phyloP scores from a whole-genome alignment of 306 rosid species.

The Trifolium subterraneum region DNA sequence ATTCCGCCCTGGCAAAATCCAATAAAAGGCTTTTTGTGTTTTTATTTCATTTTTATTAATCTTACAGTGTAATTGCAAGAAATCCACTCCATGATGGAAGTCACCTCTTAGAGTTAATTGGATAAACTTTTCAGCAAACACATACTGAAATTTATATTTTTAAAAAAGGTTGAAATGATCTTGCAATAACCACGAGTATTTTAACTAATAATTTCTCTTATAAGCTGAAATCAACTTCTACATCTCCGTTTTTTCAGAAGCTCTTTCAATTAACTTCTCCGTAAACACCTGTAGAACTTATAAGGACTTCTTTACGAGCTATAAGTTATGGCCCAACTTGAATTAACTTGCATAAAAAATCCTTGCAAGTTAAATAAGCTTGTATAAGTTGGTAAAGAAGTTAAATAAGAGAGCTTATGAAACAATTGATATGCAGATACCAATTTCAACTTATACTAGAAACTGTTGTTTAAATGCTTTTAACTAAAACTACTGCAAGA shows the following conservation, averaged over 20 bases:
- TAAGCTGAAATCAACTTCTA: background rate
- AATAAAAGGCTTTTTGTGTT: background rate
- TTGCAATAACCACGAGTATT: slow-evolving; percentile 5
- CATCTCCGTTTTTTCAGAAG: slow-evolving; percentile 1
- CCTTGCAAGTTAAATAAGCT: background rate
- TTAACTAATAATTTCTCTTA: background rate
- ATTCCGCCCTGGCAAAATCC: background rate
- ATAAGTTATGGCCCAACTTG: no score
- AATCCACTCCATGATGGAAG: background rate
- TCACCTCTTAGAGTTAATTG: background rate
- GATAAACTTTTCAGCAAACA: background rate
- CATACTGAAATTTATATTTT: no score
- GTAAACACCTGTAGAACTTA: background rate
- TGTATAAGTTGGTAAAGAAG: background rate
- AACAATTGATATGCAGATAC: background rate
- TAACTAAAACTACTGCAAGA: background rate
- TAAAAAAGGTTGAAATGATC: slow-evolving; percentile 1
- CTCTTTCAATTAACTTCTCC: background rate
- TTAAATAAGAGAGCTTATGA: background rate
- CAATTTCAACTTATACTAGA: background rate
- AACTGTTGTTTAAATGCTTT: background rate
- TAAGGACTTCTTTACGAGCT: background rate
- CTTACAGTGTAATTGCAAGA: background rate
- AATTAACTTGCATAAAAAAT: background rate
- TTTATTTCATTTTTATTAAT: no score